Evolutionary conservation across 371 early-diverging fungal species (phyloP).

Genomic region (Mucor piriformis): DNA sequence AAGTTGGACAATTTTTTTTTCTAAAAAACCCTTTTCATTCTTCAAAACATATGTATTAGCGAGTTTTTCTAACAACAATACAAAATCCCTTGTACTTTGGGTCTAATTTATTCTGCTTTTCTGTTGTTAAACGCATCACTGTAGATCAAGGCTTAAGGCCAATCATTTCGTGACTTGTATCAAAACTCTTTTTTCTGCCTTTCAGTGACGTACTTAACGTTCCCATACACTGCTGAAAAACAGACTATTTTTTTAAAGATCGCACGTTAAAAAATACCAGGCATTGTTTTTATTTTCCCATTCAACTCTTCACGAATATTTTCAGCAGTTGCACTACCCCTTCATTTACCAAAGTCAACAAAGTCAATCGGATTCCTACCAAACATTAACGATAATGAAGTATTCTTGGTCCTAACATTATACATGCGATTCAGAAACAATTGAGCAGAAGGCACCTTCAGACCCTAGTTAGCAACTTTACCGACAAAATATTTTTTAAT

Average conservation of each 20-base stretch:
- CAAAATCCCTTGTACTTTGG: constrained; percentile 18
- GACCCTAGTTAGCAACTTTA: constrained; percentile 23
- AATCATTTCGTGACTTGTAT: constrained; percentile 8
- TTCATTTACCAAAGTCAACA: neutral
- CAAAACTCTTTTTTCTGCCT: constrained; percentile 2
- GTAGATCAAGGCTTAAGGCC: constrained; percentile 2
- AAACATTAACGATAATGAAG: constrained; percentile 21
- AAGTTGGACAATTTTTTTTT: constrained; percentile 14
- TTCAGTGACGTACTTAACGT: neutral
- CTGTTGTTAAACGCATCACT: constrained; percentile 3
- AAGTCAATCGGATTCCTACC: constrained; percentile 7
- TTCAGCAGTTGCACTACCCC: neutral
- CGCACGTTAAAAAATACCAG: too few species aligned
- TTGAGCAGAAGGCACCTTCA: constrained; percentile 23
- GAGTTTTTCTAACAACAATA: constrained; percentile 19
- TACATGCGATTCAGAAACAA: constrained; percentile 10
- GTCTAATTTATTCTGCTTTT: constrained; percentile 2
- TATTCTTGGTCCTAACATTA: constrained; percentile 7
- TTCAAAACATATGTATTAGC: constrained; percentile 20
- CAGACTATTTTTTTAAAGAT: too few species aligned
- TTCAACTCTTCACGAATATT: constrained; percentile 4
- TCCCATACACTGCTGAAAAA: constrained; percentile 16
- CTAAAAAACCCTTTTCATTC: constrained; percentile 9
- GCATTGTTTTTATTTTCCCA: constrained; percentile 17
- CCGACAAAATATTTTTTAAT: constrained; percentile 22